Base-by-base conservation (phyloP, 768 basidiomycete species). In the Amanita polypyramis region DNA sequence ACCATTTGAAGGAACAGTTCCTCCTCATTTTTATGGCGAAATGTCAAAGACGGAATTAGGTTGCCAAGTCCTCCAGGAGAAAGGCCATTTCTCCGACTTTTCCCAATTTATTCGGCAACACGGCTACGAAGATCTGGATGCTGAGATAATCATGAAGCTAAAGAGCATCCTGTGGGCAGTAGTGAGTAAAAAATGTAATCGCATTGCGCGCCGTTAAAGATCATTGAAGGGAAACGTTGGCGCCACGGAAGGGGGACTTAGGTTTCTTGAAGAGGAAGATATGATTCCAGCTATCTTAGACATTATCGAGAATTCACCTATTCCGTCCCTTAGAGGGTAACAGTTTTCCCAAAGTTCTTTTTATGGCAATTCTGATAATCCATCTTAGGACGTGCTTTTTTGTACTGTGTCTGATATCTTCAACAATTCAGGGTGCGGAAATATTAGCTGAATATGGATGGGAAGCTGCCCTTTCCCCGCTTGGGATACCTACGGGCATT, bases 91-190 rank as follows among this genome's bases (percentile, higher is more conserved):
- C 57, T 60, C 75, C 4, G 90, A 95, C 53, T 97, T 97, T 58
- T 83, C 90, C 1, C 82, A 89, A 50, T 88, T 95, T 56, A 88
- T 98, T 45, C 76, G 89, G 19, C 77, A 82, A 50, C 92, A 98
- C 61, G 84, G 83, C 15, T 72, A 85, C 42, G 95, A 97, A 63
- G 78, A 76, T 41, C 78, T 83, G 49, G 95, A 98, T 60, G 64
- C 76, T 10, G 88, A 87, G 34, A 71, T 96, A 30, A 85, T 97
- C 41, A 68, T 84, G 58, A 93, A 89, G 62, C 64, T 99, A 37
- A 98, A 99, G 66, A 95, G 92, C 58, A 86, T 93, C 11, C 70
- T 98, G 0, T 99, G 96, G 96, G 92, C 92, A 4, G 85, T 98
- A 47, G 95, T 97, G 62, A 57, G 88, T 75, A 11, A 5, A 4